Evolutionary conservation across 2,329 filamentous ascomycete species (phyloP).

Genomic region (Trichoderma koningiopsis): DNA sequence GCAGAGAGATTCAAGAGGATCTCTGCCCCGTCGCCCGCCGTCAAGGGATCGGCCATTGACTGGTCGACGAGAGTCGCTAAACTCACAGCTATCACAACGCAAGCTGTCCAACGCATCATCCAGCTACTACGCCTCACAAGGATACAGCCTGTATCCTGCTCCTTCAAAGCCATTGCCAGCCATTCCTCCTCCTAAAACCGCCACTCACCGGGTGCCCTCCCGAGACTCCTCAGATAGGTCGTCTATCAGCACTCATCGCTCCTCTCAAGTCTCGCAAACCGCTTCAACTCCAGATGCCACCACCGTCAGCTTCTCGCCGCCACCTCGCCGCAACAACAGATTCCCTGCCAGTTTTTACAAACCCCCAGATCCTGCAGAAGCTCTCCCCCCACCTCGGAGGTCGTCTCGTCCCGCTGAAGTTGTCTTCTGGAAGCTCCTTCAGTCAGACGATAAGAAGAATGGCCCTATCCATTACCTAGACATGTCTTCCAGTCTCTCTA

Average conservation of each 20-base stretch:
- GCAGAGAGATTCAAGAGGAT: conserved; percentile 21
- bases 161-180: conserved; percentile 30
- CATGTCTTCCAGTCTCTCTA: conserved; percentile 38
- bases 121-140: conserved; percentile 18
- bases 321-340: conserved; percentile 23
- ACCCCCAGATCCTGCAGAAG: conserved; percentile 5
- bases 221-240: conserved; percentile 25
- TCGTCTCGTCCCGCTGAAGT: conserved; percentile 26
- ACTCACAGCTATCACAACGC: conserved; percentile 23
- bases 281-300: conserved; percentile 21
- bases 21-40: conserved; percentile 10
- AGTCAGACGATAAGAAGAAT: conserved; percentile 36
- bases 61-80: conserved; percentile 18
- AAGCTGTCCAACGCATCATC: conserved; percentile 27
- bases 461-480: conserved; percentile 42
- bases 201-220: conserved; percentile 22
- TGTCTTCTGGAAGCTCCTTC: conserved; percentile 31
- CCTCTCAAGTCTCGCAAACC: conserved; percentile 26
- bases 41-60: conserved; percentile 18
- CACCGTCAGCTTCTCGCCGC: conserved; percentile 25
- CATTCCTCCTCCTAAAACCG: conserved; percentile 25
- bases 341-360: conserved; percentile 9
- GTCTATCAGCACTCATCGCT: conserved; percentile 27
- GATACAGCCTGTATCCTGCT: conserved; percentile 29
- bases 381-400: conserved; percentile 2